Conservation (phyloP, 2,329 filamentous ascomycete species). For the Scedosporium apiospermum region DNA sequence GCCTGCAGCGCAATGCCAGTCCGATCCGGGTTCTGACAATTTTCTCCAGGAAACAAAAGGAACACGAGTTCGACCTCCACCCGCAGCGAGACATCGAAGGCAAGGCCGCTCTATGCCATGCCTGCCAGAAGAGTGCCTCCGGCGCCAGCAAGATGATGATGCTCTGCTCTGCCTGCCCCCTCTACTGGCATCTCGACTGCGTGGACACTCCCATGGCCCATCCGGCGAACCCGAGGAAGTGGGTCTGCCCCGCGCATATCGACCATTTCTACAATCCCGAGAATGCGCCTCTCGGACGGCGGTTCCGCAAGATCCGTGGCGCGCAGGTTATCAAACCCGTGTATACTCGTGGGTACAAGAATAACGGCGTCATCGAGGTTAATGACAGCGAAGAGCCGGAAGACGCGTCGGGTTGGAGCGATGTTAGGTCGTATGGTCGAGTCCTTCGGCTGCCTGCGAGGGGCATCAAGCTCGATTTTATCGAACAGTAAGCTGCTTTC, state of each 20-base stretch:
- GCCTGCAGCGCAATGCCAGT: background rate
- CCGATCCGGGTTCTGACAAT: conserved; percentile 18
- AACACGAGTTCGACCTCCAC: conserved; percentile 57
- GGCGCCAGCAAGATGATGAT: conserved; percentile 61
- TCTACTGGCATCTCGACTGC: conserved; percentile 89
- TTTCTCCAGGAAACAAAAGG: conserved; percentile 40
- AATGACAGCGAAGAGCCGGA: conserved; percentile 51
- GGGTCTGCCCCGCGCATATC: conserved; percentile 82
- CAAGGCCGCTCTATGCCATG: conserved; percentile 66
- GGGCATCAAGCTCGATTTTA: conserved; percentile 63
- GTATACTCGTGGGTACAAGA: conserved; percentile 54
- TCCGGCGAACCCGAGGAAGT: conserved; percentile 67
- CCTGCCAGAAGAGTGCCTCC: conserved; percentile 58
- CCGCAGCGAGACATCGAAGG: conserved; percentile 63
- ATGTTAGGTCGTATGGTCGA: conserved; percentile 52
- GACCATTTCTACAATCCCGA: conserved; percentile 58
- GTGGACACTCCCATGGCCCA: conserved; percentile 74
- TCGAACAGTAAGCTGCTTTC: conserved; percentile 43
- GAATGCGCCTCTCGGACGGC: conserved; percentile 49
- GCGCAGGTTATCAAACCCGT: conserved; percentile 40
- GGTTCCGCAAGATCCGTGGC: conserved; percentile 51
- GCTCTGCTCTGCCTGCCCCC: conserved; percentile 72
- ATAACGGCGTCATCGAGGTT: conserved; percentile 65
- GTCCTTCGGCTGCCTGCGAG: conserved; percentile 54
- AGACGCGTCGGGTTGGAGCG: conserved; percentile 46